Percentiles rank a stretch among this genome's conserved stretches.
These are phyloP conservation scores for Saccharomyces hybrid DNA, from an alignment of 1,139 yeast species.

Conservation along the genomic window DNA sequence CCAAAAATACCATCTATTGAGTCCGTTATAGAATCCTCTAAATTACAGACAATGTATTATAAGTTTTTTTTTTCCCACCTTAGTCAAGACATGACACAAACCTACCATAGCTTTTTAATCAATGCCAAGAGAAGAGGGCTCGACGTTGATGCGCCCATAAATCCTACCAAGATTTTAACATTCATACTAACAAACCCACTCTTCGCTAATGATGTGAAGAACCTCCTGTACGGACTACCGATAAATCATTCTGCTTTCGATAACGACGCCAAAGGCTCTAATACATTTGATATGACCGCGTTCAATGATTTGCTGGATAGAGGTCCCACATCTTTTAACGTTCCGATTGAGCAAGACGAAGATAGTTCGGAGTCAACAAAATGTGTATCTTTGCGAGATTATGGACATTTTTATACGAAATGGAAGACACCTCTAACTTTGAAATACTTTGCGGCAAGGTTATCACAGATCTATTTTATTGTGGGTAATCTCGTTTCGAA, in stretches of 20 bases:
- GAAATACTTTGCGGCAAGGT: conserved; percentile 47
- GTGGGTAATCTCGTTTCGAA: conserved; percentile 35
- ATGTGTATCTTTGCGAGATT: not conserved
- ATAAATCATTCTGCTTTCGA: conserved; percentile 41
- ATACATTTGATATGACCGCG: conserved; percentile 14
- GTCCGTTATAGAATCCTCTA: conserved; percentile 43
- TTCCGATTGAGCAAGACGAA: not conserved
- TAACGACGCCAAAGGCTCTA: conserved; percentile 6
- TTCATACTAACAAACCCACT: conserved; percentile 35
- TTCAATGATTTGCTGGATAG: conserved; percentile 4
- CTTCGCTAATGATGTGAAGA: conserved; percentile 39
- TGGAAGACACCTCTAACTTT: conserved; percentile 54
- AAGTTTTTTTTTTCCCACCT: conserved; percentile 37
- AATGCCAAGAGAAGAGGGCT: conserved; percentile 41
- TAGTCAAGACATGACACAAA: conserved; percentile 22
- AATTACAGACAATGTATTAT: conserved; percentile 52
- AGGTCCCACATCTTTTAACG: not conserved
- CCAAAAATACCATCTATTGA: conserved; percentile 39
- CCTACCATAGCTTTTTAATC: conserved; percentile 31
- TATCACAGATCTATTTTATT: conserved; percentile 41
- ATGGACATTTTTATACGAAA: conserved; percentile 22
- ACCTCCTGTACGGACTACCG: conserved; percentile 40
- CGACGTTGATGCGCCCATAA: conserved; percentile 44
- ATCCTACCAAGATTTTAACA: conserved; percentile 34
- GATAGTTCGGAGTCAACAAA: not conserved